Evolutionary conservation across 2,329 filamentous ascomycete genomes (phyloP).

Genomic region (Corniculantispora saksenae): DNA sequence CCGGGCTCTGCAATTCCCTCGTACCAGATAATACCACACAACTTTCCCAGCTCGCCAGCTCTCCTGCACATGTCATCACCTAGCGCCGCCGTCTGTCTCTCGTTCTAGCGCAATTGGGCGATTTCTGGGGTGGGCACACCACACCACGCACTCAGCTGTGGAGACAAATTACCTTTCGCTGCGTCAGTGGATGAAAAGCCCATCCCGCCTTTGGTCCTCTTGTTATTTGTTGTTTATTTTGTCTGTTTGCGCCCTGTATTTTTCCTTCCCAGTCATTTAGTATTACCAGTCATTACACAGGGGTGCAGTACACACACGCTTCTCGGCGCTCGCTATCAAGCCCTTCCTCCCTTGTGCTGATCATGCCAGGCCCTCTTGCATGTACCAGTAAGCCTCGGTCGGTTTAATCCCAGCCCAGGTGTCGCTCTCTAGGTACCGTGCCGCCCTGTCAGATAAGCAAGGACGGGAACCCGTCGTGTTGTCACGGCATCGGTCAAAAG

Average conservation of each 20-base stretch:
- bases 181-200: background rate
- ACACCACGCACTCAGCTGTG: background rate
- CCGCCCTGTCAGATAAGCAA: background rate
- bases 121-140: background rate
- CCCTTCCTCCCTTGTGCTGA: background rate
- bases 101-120: conserved; percentile 10
- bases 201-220: background rate
- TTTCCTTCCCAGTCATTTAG: too few relatives aligned
- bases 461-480: too few relatives aligned
- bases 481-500: too few relatives aligned
- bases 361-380: too few relatives aligned
- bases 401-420: too few relatives aligned
- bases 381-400: too few relatives aligned
- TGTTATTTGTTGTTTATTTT: background rate
- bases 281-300: too few relatives aligned
- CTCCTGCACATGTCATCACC: conserved; percentile 5
- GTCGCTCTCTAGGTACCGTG: too few relatives aligned
- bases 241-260: background rate
- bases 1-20: too few relatives aligned
- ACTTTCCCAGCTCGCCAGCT: too few relatives aligned
- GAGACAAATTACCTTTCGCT: conserved; percentile 10
- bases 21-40: too few relatives aligned
- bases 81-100: conserved; percentile 11
- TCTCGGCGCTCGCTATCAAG: background rate
- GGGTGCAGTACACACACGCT: background rate